Evolutionary conservation across 352 stramenopile species (phyloP), one percentile per base, ranked within the genome.

Genomic region (Aphanomyces euteiches): DNA sequence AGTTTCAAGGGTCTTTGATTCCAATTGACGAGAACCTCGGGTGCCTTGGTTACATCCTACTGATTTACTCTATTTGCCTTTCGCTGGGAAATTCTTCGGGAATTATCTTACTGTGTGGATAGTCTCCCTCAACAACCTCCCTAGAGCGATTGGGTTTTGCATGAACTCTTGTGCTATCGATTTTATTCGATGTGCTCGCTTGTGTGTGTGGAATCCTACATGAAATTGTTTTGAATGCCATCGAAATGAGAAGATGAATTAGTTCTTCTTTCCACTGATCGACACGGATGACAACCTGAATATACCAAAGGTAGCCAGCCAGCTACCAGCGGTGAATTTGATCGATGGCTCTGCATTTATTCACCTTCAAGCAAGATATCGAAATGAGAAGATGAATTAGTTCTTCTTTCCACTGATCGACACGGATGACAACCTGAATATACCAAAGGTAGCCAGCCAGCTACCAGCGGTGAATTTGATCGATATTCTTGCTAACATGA

Each of bases 391-490:
- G 59, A 56, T 67, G 17, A 67, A 56, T 38, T 54, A 61, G 54
- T 61, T 48, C 59, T 67, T 67, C 59, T 67, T 67, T 67, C 59
- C 59, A 67, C 38, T 67, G 59, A 67, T 56, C 59, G 59, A 67
- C 59, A 67, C 59, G 38, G 59, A 67, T 67, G 38, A 54, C 39
- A 67, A 53, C 38, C 8, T 28, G 59, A 56, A 67, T 17, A 67
- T 67, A 34, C 59, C 59, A 56, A 67, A n/a, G 59, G 41, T 19
- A 45, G 59, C 59, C 59, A 67, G 59, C 59, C 59, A 67, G 59
- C 59, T 67, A 40, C 37, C 59, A 5, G 21, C 10, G 59, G 59
- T 48, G 59, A 53, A 53, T 67, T 67, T 67, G 59, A 67, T 67
- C 59, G 59, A 67, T 67, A 7, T 48, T 1, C 19, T 41, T 28